phyloP scores from a whole-genome alignment of 805 yeast species.

The Candida tallmaniae region DNA sequence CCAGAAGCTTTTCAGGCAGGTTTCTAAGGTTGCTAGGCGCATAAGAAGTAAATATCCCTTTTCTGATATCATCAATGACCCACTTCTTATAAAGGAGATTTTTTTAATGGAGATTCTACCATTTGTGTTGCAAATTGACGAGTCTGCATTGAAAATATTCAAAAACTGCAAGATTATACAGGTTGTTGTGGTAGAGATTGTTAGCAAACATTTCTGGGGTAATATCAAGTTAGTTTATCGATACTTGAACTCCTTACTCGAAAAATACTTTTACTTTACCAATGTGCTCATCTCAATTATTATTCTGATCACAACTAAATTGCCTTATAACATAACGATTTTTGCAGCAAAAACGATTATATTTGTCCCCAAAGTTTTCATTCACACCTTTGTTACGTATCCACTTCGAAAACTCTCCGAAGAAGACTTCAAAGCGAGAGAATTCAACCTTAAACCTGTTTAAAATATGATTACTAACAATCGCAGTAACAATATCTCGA shows the following conservation, averaged over 20 bases:
- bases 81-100: background rate
- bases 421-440: constrained; percentile 5
- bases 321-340: constrained; percentile 16
- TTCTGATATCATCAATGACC: constrained; percentile 1
- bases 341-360: constrained; percentile 13
- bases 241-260: background rate
- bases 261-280: no score
- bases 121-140: constrained; percentile 1
- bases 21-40: background rate
- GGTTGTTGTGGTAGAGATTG: background rate
- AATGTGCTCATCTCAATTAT: no score
- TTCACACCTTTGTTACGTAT: constrained; percentile 14
- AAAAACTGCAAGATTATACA: background rate
- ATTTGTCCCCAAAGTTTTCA: constrained; percentile 19
- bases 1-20: background rate
- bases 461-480: no score
- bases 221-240: background rate
- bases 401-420: constrained; percentile 6
- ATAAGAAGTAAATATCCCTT: background rate
- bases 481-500: no score
- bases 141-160: background rate
- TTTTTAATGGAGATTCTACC: constrained; percentile 1
- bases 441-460: constrained; percentile 9
- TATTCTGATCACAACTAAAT: no score
- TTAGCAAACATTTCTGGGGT: background rate